Evolutionary conservation across 306 rosid species (phyloP).

Genomic region (Glycine soja): DNA sequence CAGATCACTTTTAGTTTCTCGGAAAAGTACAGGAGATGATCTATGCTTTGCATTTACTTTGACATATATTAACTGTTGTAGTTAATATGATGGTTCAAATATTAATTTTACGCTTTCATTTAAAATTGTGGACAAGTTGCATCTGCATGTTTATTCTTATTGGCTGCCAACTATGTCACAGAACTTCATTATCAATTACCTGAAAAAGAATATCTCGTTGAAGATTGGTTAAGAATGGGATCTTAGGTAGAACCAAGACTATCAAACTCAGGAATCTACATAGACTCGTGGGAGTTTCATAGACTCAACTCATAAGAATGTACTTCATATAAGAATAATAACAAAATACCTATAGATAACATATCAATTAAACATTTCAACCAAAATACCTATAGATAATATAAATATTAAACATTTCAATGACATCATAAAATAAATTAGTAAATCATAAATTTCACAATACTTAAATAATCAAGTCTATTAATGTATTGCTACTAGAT

Average conservation of each 20-base stretch:
- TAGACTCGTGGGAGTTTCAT: too few relatives aligned
- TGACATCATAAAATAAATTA: too few relatives aligned
- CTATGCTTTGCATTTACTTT: conserved; percentile 28
- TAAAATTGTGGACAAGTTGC: conserved; percentile 32
- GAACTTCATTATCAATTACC: not conserved
- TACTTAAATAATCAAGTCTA: too few relatives aligned
- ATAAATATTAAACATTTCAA: too few relatives aligned
- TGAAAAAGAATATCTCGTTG: not conserved
- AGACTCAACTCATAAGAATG: too few relatives aligned
- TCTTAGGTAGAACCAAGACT: not conserved
- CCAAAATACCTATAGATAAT: too few relatives aligned
- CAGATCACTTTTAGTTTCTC: conserved; percentile 43
- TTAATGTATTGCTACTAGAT: too few relatives aligned
- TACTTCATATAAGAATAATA: too few relatives aligned
- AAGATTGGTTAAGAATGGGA: not conserved
- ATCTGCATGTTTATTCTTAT: not conserved
- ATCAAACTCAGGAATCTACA: too few relatives aligned
- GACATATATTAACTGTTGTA: conserved; percentile 9
- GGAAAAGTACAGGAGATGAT: conserved; percentile 20
- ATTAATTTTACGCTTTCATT: conserved; percentile 20
- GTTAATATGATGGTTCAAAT: conserved; percentile 26
- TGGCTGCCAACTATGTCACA: not conserved
- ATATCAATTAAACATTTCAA: too few relatives aligned
- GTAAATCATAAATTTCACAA: too few relatives aligned
- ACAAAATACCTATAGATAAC: too few relatives aligned